phyloP scores from a whole-genome alignment of 495 filamentous ascomycete species.

The Daldinia concentrica region DNA sequence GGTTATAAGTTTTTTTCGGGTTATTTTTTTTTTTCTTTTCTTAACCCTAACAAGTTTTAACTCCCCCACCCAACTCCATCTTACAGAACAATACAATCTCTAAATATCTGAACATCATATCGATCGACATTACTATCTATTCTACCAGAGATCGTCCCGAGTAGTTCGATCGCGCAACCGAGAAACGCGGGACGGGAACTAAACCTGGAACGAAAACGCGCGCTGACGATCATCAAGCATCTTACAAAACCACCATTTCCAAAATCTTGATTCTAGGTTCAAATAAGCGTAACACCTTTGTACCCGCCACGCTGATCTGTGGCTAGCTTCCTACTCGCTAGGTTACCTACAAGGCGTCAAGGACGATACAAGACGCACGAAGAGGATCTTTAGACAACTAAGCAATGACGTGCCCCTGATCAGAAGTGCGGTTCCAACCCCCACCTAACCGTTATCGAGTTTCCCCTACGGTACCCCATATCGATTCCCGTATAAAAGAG shows the following conservation, averaged over 20 bases:
- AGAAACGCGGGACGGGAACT: slow-evolving; percentile 36
- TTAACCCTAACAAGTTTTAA: neutral
- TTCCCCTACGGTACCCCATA: slow-evolving; percentile 22
- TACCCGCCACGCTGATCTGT: slow-evolving; percentile 33
- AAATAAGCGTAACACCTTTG: slow-evolving; percentile 22
- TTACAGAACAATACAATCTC: neutral
- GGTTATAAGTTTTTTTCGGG: neutral
- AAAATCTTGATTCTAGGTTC: slow-evolving; percentile 23
- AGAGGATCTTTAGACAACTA: slow-evolving; percentile 14
- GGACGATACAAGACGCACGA: slow-evolving; percentile 1
- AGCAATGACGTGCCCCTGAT: slow-evolving; percentile 40
- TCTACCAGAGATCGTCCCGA: neutral
- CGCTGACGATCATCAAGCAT: slow-evolving; percentile 24
- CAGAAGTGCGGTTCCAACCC: slow-evolving; percentile 36
- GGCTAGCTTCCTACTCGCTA: slow-evolving; percentile 11
- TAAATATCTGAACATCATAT: slow-evolving; percentile 9
- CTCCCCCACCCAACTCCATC: neutral
- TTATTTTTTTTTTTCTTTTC: neutral
- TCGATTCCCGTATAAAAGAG: slow-evolving; percentile 29
- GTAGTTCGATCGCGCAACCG: slow-evolving; percentile 24
- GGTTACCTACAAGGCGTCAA: slow-evolving; percentile 3
- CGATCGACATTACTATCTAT: slow-evolving; percentile 4
- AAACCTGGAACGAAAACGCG: slow-evolving; percentile 34
- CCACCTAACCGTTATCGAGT: slow-evolving; percentile 23
- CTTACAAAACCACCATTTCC: slow-evolving; percentile 1